phyloP scores from a whole-genome alignment of 2,329 filamentous ascomycete species.

The Colletotrichum sp. region DNA sequence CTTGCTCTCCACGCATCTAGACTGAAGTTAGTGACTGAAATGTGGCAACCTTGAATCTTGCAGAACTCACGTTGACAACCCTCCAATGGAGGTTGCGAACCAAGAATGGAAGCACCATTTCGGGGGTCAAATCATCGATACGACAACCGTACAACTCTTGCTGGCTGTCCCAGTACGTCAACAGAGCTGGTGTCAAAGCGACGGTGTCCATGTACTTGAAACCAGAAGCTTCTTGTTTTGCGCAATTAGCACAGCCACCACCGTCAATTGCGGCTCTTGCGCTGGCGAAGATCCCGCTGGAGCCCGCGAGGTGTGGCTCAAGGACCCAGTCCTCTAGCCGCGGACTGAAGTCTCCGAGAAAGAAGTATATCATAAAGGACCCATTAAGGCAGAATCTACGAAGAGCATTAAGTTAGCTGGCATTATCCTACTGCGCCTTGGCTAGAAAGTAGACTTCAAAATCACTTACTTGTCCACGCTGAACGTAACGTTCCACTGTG shows the following conservation, averaged over 20 bases:
- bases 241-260: background rate
- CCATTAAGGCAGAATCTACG: background rate
- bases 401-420: background rate
- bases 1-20: background rate
- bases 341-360: background rate
- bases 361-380: background rate
- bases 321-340: background rate
- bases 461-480: background rate
- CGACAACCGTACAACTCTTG: background rate
- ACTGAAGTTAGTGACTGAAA: background rate
- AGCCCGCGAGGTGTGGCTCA: background rate
- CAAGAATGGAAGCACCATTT: background rate
- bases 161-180: background rate
- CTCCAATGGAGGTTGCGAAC: background rate
- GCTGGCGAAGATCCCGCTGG: background rate
- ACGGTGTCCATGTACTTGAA: constrained; percentile 2
- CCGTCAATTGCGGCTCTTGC: background rate
- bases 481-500: background rate
- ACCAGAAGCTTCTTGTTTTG: background rate
- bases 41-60: background rate
- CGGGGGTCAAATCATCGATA: background rate
- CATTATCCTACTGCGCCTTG: background rate
- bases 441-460: background rate
- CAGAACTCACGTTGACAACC: background rate
- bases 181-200: background rate